phyloP scores from a whole-genome alignment of 352 stramenopile genomes.

The Salisapilia sapeloensis region DNA sequence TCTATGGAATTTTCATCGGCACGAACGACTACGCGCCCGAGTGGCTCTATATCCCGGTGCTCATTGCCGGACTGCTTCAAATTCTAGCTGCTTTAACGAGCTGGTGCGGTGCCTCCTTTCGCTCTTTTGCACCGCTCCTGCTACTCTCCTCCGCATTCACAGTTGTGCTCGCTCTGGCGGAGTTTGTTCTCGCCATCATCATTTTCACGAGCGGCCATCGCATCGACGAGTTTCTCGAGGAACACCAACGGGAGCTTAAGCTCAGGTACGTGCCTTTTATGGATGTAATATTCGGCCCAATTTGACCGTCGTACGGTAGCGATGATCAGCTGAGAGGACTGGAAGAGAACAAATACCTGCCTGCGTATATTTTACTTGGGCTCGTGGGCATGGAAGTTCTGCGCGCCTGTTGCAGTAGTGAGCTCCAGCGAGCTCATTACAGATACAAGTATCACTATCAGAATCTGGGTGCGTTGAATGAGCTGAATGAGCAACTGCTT shows the following conservation, averaged over 20 bases:
- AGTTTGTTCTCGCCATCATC: conserved; percentile 38
- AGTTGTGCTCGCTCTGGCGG: conserved; percentile 35
- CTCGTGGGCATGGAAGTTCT: conserved; percentile 53
- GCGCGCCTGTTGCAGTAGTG: conserved; percentile 50
- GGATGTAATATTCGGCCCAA: neutral
- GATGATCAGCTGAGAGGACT: conserved; percentile 34
- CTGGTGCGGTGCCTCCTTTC: conserved; percentile 39
- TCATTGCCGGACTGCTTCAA: conserved; percentile 26
- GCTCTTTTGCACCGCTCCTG: conserved; percentile 22
- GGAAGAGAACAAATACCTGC: conserved; percentile 48
- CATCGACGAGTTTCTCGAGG: conserved; percentile 38
- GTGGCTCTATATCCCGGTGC: conserved; percentile 49
- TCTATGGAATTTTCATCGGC: conserved; percentile 51
- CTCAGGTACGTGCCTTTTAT: conserved; percentile 18
- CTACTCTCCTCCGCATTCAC: conserved; percentile 41
- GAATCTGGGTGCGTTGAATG: conserved; percentile 29
- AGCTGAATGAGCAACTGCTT: conserved; percentile 56
- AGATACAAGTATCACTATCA: conserved; percentile 39
- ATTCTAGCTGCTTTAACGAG: conserved; percentile 30
- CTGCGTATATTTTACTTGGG: conserved; percentile 35
- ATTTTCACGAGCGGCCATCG: conserved; percentile 44
- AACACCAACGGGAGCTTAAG: conserved; percentile 48
- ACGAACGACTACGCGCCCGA: conserved; percentile 37
- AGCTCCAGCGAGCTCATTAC: conserved; percentile 20
- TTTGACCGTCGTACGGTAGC: conserved; percentile 6